Evolutionary conservation across 2,329 filamentous ascomycete species (phyloP).

Genomic region (Pyricularia pennisetigena): DNA sequence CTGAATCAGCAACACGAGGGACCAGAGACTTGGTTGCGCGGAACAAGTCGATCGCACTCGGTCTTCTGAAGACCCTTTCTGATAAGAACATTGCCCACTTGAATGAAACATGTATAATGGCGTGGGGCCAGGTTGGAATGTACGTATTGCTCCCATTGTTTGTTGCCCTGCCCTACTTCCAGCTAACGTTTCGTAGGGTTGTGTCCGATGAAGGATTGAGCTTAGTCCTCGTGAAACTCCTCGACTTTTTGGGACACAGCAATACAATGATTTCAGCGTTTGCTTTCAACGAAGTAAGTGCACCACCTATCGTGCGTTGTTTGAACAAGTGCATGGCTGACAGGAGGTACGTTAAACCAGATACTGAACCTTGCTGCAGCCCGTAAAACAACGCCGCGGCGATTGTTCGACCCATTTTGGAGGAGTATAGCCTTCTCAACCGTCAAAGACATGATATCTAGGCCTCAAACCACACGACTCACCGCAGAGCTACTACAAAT

Average conservation of each 20-base stretch:
- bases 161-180: constrained; percentile 1
- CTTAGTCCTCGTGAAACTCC: constrained; percentile 69
- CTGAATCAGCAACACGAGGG: constrained; percentile 17
- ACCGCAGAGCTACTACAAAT: constrained; percentile 75
- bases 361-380: constrained; percentile 62
- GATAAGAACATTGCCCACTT: constrained; percentile 57
- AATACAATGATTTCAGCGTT: constrained; percentile 72
- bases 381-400: constrained; percentile 50
- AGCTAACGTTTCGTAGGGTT: constrained; percentile 30
- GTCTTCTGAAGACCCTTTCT: constrained; percentile 62
- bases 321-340: neutral
- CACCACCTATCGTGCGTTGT: neutral
- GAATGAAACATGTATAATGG: constrained; percentile 76
- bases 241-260: constrained; percentile 78
- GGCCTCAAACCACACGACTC: constrained; percentile 72
- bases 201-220: constrained; percentile 78
- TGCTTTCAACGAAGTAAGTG: constrained; percentile 68
- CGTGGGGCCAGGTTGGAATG: constrained; percentile 76
- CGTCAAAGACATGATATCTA: constrained; percentile 68
- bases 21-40: constrained; percentile 34
- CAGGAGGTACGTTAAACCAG: constrained; percentile 12
- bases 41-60: constrained; percentile 62
- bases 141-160: constrained; percentile 20
- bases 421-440: constrained; percentile 71
- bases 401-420: constrained; percentile 83